Percentiles rank a stretch among this genome's conserved stretches.
Conservation (phyloP, 2,329 filamentous ascomycete species). For the Elsinoe necatrix region DNA sequence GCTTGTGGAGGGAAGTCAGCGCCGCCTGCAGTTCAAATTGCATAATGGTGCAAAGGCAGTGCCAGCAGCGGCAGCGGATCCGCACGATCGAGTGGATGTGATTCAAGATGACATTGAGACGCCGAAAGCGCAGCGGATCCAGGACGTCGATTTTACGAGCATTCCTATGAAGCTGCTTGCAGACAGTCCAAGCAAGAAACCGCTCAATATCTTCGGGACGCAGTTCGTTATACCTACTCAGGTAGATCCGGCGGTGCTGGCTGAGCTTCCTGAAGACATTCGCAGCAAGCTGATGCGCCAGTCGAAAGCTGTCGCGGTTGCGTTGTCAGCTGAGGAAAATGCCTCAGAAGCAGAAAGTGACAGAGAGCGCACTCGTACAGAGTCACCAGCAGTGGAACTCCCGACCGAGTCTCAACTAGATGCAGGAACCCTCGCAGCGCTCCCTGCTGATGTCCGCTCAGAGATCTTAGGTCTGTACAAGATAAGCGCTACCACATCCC, state of each 20-base stretch:
- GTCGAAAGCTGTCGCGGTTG: conserved; percentile 23
- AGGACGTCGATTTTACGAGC: conserved; percentile 26
- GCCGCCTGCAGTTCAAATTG: conserved; percentile 62
- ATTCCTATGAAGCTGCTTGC: conserved; percentile 32
- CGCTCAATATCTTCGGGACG: conserved; percentile 72
- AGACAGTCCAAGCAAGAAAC: conserved; percentile 50
- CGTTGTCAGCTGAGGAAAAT: conserved; percentile 14
- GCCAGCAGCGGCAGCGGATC: neutral
- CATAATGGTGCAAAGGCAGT: conserved; percentile 36
- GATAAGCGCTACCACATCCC: conserved; percentile 22
- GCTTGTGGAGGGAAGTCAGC: conserved; percentile 63
- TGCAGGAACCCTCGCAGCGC: conserved; percentile 68
- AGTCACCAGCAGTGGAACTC: conserved; percentile 33
- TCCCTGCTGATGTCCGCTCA: conserved; percentile 77
- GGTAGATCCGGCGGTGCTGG: conserved; percentile 70
- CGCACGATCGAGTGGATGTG: conserved; percentile 28
- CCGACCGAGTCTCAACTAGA: conserved; percentile 71
- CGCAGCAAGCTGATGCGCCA: conserved; percentile 63
- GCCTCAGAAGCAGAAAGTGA: conserved; percentile 21
- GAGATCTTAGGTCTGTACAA: conserved; percentile 71
- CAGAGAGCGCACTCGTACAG: conserved; percentile 22
- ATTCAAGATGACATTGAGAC: conserved; percentile 42
- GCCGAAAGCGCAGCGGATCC: conserved; percentile 26
- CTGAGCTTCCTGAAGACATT: conserved; percentile 77
- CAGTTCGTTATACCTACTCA: conserved; percentile 87